Evolutionary conservation across 352 stramenopile species (phyloP).

Genomic region (Globisporangium orthogonon): DNA sequence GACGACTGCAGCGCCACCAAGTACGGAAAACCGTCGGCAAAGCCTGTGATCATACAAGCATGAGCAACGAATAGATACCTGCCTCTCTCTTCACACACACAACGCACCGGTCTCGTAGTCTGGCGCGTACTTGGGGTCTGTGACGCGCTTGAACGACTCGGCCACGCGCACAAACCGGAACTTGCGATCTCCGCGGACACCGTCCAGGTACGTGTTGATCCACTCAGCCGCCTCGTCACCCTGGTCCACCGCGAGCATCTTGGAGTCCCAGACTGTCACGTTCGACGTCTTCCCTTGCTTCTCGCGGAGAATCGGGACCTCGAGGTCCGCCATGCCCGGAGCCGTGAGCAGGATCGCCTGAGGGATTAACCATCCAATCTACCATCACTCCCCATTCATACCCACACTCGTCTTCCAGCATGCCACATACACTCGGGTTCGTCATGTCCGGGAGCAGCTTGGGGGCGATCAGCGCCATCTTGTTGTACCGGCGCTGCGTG

Average conservation of each 20-base stretch:
- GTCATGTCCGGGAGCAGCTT: slow-evolving; percentile 43
- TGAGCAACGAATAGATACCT: background rate
- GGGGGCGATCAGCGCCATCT: slow-evolving; percentile 56
- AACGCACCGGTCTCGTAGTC: slow-evolving; percentile 36
- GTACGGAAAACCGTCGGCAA: slow-evolving; percentile 78
- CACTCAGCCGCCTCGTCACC: slow-evolving; percentile 50
- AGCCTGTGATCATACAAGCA: slow-evolving; percentile 20
- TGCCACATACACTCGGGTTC: slow-evolving; percentile 23
- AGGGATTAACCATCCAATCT: background rate
- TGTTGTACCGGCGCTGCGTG: slow-evolving; percentile 56
- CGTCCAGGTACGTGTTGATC: slow-evolving; percentile 48
- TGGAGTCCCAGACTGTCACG: slow-evolving; percentile 58
- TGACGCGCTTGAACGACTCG: slow-evolving; percentile 48
- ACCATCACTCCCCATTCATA: background rate
- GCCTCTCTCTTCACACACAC: background rate
- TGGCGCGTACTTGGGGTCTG: slow-evolving; percentile 53
- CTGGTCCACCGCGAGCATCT: slow-evolving; percentile 52
- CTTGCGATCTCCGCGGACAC: slow-evolving; percentile 22
- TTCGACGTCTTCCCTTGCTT: slow-evolving; percentile 20
- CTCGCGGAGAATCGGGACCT: slow-evolving; percentile 43
- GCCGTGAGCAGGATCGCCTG: slow-evolving; percentile 54
- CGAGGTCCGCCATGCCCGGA: slow-evolving; percentile 47
- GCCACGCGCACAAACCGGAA: slow-evolving; percentile 56
- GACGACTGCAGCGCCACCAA: slow-evolving; percentile 55
- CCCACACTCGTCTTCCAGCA: background rate